Evolutionary conservation across 1,284 basidiomycete species (phyloP).

Genomic region (Xerocomus amazonicus): DNA sequence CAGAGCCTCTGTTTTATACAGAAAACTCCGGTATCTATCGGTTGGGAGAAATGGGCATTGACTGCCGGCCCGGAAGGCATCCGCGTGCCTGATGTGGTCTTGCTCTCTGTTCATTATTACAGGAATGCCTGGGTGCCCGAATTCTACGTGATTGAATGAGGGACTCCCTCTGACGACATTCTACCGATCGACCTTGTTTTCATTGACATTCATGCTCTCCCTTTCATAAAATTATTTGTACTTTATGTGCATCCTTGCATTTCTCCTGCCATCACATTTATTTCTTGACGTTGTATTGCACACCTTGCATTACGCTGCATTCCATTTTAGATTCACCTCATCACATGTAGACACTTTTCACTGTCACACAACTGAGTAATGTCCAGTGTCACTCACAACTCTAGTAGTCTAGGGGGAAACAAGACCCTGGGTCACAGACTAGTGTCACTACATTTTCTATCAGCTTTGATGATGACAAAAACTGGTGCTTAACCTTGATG

Average conservation of each 20-base stretch:
- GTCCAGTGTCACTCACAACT: no score
- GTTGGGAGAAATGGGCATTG: slow-evolving; percentile 23
- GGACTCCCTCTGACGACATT: not conserved
- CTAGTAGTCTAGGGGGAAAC: no score
- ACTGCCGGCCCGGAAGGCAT: slow-evolving; percentile 17
- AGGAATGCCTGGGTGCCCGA: slow-evolving; percentile 28
- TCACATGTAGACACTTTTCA: no score
- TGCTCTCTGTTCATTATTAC: slow-evolving; percentile 31
- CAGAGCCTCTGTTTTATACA: not conserved
- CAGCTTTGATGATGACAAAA: no score
- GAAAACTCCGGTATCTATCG: slow-evolving; percentile 13
- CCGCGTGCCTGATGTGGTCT: slow-evolving; percentile 16
- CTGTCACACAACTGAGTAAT: no score
- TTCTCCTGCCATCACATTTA: no score
- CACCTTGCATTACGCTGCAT: no score
- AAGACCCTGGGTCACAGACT: no score
- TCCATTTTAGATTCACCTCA: no score
- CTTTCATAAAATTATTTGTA: slow-evolving; percentile 2
- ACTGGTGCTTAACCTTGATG: no score
- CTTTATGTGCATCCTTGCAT: not conserved
- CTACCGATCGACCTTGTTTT: not conserved
- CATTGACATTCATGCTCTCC: not conserved
- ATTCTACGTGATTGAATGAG: slow-evolving; percentile 28
- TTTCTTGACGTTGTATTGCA: no score
- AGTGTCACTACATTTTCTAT: no score